Percentiles rank a stretch among this genome's conserved stretches.
Evolutionary conservation across 73 alveolate genomes (phyloP).

Genomic region (Blepharisma stoltei): DNA sequence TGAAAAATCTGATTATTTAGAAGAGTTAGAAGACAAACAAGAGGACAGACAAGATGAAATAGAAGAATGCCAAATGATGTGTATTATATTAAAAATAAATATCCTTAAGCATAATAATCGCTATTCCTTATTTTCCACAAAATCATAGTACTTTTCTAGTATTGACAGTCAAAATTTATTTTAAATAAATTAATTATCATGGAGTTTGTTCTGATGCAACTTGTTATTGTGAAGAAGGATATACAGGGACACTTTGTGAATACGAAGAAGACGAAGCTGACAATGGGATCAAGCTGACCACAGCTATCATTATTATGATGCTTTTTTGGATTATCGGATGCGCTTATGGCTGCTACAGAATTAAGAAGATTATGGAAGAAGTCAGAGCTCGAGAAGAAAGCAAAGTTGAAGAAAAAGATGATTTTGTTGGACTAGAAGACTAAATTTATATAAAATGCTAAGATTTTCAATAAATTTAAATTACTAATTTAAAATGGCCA

Average conservation of each 20-base stretch:
- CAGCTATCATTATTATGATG: neutral
- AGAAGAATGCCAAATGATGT: neutral
- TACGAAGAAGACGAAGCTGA: neutral
- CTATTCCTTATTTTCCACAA: too few relatives aligned
- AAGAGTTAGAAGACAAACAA: neutral
- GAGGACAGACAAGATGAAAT: constrained; percentile 16
- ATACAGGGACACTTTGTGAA: constrained; percentile 16
- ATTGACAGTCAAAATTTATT: too few relatives aligned
- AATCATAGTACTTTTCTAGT: too few relatives aligned
- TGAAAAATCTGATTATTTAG: neutral
- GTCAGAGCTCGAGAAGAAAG: constrained; percentile 13
- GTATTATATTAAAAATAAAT: too few relatives aligned
- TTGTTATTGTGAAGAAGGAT: constrained; percentile 26
- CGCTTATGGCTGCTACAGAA: neutral
- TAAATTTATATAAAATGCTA: too few relatives aligned
- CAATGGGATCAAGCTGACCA: neutral
- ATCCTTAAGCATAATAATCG: too few relatives aligned
- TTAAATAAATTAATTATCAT: too few relatives aligned
- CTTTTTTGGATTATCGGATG: constrained; percentile 1
- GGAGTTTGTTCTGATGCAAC: neutral
- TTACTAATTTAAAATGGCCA: neutral
- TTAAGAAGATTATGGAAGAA: constrained; percentile 20
- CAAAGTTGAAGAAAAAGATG: neutral
- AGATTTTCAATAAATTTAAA: too few relatives aligned
- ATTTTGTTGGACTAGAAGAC: neutral